Evolutionary conservation across 1,139 yeast genomes (phyloP).

Genomic region (Fermentozyma sake): DNA sequence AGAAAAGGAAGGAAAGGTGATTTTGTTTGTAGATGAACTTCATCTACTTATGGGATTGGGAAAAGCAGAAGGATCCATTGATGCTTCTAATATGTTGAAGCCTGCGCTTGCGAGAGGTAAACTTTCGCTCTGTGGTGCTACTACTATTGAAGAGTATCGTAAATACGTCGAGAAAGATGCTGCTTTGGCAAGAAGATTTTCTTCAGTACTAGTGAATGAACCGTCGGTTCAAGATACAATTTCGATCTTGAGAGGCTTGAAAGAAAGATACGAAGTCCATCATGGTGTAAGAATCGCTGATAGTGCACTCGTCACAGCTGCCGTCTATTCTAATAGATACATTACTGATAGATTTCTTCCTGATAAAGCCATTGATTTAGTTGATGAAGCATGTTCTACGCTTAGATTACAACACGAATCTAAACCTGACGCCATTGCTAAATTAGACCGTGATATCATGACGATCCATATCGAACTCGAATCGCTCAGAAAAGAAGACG

Average conservation of each 20-base stretch:
- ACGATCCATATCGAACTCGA: conserved; percentile 93
- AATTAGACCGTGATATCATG: conserved; percentile 84
- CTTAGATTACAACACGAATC: conserved; percentile 92
- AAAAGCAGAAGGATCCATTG: conserved; percentile 92
- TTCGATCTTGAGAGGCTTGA: conserved; percentile 86
- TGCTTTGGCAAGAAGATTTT: conserved; percentile 87
- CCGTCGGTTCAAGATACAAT: conserved; percentile 93
- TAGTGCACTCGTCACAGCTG: conserved; percentile 90
- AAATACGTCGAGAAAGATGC: conserved; percentile 91
- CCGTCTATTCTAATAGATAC: conserved; percentile 83
- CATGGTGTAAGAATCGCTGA: conserved; percentile 98
- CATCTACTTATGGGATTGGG: conserved; percentile 91
- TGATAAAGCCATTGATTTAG: conserved; percentile 93
- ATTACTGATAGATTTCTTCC: conserved; percentile 90
- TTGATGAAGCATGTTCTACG: conserved; percentile 97
- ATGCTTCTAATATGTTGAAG: conserved; percentile 87
- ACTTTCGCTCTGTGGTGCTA: conserved; percentile 93
- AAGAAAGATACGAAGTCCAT: conserved; percentile 92
- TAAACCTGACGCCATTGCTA: conserved; percentile 91
- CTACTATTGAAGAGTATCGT: conserved; percentile 82
- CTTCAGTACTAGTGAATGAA: conserved; percentile 80
- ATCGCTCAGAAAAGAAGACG: conserved; percentile 88
- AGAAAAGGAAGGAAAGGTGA: conserved; percentile 70
- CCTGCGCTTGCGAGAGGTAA: conserved; percentile 94
- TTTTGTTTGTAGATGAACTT: conserved; percentile 87